Percentiles rank a stretch among this genome's conserved stretches.
Evolutionary conservation across 345 rosid genomes (phyloP).

Genomic region (Heritiera fomes): DNA sequence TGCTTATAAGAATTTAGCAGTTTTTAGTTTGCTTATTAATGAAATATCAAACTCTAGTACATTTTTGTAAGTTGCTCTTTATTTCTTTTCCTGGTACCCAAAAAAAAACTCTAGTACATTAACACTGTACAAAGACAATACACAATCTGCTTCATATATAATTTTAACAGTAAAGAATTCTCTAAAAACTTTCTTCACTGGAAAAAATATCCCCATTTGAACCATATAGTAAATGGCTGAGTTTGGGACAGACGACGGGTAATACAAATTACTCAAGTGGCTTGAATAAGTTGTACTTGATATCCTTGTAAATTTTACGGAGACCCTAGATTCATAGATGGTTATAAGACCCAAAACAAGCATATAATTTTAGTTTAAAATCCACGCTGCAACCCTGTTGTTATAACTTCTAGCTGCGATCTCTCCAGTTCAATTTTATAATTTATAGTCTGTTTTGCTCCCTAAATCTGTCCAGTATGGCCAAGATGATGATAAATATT

Average conservation of each 20-base stretch:
- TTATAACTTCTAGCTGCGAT: neutral
- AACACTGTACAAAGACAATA: no score
- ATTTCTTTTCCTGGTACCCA: no score
- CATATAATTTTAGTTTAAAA: neutral
- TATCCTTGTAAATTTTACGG: neutral
- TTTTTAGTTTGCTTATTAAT: no score
- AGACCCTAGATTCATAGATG: neutral
- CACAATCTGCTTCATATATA: no score
- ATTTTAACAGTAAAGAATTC: no score
- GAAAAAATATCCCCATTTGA: no score
- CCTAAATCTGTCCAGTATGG: slow-evolving; percentile 7
- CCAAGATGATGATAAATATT: slow-evolving; percentile 28
- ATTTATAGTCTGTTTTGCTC: neutral
- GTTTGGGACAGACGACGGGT: neutral
- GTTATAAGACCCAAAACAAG: neutral
- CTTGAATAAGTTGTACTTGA: neutral
- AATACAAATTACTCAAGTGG: neutral
- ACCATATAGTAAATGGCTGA: no score
- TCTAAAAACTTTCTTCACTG: neutral
- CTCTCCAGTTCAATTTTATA: neutral
- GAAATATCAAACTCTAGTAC: no score
- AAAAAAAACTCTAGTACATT: no score
- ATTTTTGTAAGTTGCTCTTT: no score
- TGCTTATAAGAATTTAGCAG: no score
- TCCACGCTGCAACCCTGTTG: neutral